These are phyloP conservation scores for Penstemon eatonii DNA, from an alignment of 257 asterid genomes.

Conservation along the genomic window DNA sequence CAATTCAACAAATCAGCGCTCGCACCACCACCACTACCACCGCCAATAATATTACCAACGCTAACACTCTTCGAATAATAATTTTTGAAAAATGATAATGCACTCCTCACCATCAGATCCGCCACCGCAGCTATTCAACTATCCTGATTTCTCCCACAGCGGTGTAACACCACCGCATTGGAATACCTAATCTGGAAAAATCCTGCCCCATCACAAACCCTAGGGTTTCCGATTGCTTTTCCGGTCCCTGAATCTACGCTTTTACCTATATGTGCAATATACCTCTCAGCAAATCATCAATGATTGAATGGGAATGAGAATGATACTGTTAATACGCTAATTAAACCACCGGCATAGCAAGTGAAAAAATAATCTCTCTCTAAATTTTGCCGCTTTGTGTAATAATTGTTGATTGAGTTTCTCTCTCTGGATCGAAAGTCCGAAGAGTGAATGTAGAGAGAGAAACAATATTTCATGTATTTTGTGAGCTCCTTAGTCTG, in stretches of 20 bases:
- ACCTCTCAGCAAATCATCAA: conserved; percentile 11
- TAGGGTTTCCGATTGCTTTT: conserved; percentile 30
- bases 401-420: conserved; percentile 42
- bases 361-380: neutral
- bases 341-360: conserved; percentile 26
- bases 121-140: conserved; percentile 33
- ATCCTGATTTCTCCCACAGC: conserved; percentile 36
- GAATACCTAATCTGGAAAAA: conserved; percentile 25
- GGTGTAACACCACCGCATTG: conserved; percentile 37
- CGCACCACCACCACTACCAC: conserved; percentile 27
- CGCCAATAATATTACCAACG: conserved; percentile 24
- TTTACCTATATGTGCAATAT: conserved; percentile 11
- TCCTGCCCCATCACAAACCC: conserved; percentile 35
- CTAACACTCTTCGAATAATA: conserved; percentile 13
- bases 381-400: conserved; percentile 27
- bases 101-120: conserved; percentile 49
- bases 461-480: conserved; percentile 27
- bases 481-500: conserved; percentile 16
- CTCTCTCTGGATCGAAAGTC: conserved; percentile 40
- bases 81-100: conserved; percentile 26
- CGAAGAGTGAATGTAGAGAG: conserved; percentile 37
- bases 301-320: conserved; percentile 8
- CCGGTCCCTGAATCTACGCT: conserved; percentile 24
- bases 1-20: conserved; percentile 32
- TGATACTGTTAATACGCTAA: neutral